A percentile compares a stretch with the other conserved stretches of the same genome.
These are phyloP conservation scores for Monosporascus sp. DNA, from an alignment of 2,329 filamentous ascomycete genomes.

Conservation along the genomic window DNA sequence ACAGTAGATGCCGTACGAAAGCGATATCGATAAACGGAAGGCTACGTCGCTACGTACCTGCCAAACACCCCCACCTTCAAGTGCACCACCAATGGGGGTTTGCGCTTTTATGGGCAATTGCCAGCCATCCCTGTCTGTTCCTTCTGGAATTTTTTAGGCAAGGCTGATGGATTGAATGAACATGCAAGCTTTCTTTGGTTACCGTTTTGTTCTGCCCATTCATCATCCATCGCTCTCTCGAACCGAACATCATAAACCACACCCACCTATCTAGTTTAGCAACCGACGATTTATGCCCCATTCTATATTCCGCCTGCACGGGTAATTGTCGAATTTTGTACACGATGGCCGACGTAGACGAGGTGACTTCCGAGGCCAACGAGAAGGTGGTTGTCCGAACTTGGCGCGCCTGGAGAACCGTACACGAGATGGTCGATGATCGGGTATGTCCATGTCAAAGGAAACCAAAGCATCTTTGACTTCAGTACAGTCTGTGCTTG, in stretches of 20 bases:
- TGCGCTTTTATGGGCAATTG: neutral
- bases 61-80: neutral
- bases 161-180: neutral
- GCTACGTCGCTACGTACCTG: neutral
- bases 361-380: conserved; percentile 32
- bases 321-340: conserved; percentile 7
- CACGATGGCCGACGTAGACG: conserved; percentile 39
- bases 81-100: too few species aligned
- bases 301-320: neutral
- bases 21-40: too few species aligned
- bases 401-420: conserved; percentile 91
- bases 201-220: neutral
- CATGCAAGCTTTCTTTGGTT: neutral
- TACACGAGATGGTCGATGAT: conserved; percentile 91
- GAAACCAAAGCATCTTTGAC: too few species aligned
- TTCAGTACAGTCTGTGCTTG: neutral
- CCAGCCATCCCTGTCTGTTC: neutral
- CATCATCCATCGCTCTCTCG: too few species aligned
- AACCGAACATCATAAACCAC: too few species aligned
- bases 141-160: conserved; percentile 1
- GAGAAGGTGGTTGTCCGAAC: conserved; percentile 58
- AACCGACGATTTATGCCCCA: neutral
- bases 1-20: too few species aligned
- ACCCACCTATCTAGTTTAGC: neutral
- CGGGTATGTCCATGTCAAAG: conserved; percentile 53